phyloP scores from a whole-genome alignment of 2,329 filamentous ascomycete genomes.

The Drechslerella dactyloides region DNA sequence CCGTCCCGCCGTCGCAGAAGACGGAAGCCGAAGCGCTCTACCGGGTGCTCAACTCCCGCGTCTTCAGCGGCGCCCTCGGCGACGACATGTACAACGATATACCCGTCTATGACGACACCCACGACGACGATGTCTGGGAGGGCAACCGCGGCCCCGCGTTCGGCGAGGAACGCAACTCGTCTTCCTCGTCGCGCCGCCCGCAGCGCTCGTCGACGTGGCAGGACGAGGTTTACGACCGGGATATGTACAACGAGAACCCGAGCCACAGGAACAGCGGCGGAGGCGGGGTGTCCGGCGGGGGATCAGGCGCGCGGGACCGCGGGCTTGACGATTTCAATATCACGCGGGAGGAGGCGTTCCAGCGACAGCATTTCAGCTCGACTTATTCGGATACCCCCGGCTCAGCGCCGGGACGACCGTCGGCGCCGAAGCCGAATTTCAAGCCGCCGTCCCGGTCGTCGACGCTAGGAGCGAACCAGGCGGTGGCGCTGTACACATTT shows the following conservation, averaged over 20 bases:
- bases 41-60: slow-evolving; percentile 75
- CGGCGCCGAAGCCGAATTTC: slow-evolving; percentile 89
- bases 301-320: slow-evolving; percentile 60
- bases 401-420: slow-evolving; percentile 74
- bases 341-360: slow-evolving; percentile 52
- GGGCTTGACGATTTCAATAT: slow-evolving; percentile 59
- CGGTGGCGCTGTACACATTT: slow-evolving; percentile 89
- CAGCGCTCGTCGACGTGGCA: slow-evolving; percentile 74
- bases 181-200: slow-evolving; percentile 59
- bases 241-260: slow-evolving; percentile 54
- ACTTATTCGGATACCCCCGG: slow-evolving; percentile 53
- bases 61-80: slow-evolving; percentile 72
- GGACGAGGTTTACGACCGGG: slow-evolving; percentile 74
- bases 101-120: slow-evolving; percentile 82
- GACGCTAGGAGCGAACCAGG: slow-evolving; percentile 72
- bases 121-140: slow-evolving; percentile 85
- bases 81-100: slow-evolving; percentile 90
- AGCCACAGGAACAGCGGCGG: slow-evolving; percentile 33
- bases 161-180: slow-evolving; percentile 60
- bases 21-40: slow-evolving; percentile 83
- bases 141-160: slow-evolving; percentile 73
- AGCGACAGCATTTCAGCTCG: slow-evolving; percentile 53
- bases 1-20: slow-evolving; percentile 70
- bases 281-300: slow-evolving; percentile 47
- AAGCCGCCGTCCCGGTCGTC: slow-evolving; percentile 61